Evolutionary conservation across 768 basidiomycete species (phyloP).

Genomic region (Strobilomyces confusus): DNA sequence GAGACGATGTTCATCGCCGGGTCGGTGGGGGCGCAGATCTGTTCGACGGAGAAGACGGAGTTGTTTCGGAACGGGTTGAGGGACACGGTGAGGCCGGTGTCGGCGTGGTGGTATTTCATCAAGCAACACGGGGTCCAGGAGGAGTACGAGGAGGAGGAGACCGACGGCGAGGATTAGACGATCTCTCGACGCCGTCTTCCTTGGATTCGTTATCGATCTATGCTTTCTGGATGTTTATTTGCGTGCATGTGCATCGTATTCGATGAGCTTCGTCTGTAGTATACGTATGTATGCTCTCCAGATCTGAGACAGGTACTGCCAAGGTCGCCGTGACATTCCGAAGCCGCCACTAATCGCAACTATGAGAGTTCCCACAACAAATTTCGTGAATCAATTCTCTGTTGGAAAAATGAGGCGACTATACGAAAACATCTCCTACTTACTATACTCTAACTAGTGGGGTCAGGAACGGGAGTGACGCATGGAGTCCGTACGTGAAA

Average conservation of each 20-base stretch:
- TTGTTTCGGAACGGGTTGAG: slow-evolving; percentile 28
- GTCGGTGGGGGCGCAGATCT: slow-evolving; percentile 27
- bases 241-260: background rate
- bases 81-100: slow-evolving; percentile 30
- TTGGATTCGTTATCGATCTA: background rate
- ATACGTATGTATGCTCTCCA: no score
- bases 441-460: no score
- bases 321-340: no score
- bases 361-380: no score
- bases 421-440: no score
- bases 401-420: no score
- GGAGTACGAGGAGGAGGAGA: background rate
- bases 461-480: no score
- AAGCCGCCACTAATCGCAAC: no score
- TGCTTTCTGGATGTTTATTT: background rate
- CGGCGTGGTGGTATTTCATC: slow-evolving; percentile 32
- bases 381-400: no score
- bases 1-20: slow-evolving; percentile 31
- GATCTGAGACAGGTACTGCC: no score
- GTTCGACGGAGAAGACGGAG: slow-evolving; percentile 28
- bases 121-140: background rate
- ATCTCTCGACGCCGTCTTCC: background rate
- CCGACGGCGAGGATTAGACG: background rate
- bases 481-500: no score
- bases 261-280: background rate